Conservation (phyloP, 2,329 filamentous ascomycete species). For the Verticillium isaacii region DNA sequence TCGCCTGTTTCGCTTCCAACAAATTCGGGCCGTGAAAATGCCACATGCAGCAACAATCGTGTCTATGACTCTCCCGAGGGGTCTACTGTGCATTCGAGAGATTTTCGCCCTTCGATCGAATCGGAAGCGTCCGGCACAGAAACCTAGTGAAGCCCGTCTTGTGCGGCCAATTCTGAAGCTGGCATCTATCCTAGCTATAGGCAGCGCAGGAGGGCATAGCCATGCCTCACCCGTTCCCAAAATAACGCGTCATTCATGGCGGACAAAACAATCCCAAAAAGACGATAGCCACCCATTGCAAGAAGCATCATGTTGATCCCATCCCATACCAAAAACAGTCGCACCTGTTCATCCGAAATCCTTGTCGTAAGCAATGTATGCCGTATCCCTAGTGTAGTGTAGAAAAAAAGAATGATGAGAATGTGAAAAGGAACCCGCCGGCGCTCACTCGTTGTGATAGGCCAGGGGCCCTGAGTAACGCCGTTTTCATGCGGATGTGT, state of each 20-base stretch:
- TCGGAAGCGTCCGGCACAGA: neutral
- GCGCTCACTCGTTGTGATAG: neutral
- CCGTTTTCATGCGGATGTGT: neutral
- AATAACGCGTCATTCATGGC: neutral
- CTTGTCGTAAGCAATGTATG: neutral
- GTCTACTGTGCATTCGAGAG: too few species aligned
- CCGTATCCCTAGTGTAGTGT: neutral
- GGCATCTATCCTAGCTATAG: neutral
- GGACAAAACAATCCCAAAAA: neutral
- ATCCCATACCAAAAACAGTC: neutral
- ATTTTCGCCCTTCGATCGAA: too few species aligned
- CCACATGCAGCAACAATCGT: too few species aligned
- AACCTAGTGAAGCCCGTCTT: neutral
- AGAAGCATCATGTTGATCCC: neutral
- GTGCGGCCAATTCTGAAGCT: neutral
- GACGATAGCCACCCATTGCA: neutral
- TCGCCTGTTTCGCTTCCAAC: neutral
- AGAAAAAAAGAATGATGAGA: neutral
- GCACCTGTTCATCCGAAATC: neutral
- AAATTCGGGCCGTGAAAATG: neutral
- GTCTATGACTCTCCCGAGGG: too few species aligned
- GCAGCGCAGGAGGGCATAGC: neutral
- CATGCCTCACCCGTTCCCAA: neutral
- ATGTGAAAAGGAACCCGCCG: neutral
- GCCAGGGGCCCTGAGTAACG: neutral